phyloP scores from a whole-genome alignment of 2,329 filamentous ascomycete species.

The Volutella citrinella region DNA sequence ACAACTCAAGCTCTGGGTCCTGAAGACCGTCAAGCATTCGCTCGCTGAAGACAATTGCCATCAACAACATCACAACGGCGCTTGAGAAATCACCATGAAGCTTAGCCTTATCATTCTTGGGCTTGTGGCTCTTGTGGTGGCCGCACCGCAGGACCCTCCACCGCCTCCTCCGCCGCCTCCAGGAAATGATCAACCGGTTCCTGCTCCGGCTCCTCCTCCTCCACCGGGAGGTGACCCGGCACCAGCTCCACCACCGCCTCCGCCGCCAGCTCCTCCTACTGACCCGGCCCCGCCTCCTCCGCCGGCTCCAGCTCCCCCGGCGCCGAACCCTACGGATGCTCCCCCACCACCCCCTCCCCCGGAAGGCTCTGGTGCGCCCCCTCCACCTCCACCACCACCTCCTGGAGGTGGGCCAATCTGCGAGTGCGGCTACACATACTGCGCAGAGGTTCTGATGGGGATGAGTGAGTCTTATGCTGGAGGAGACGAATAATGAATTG shows the following conservation, averaged over 20 bases:
- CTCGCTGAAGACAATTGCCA: too few relatives aligned
- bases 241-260: constrained; percentile 3
- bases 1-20: too few relatives aligned
- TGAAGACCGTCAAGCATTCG: too few relatives aligned
- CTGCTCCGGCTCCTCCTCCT: constrained; percentile 5
- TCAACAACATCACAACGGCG: too few relatives aligned
- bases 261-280: constrained; percentile 1
- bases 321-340: constrained; percentile 16
- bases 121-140: constrained; percentile 20
- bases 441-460: constrained; percentile 34
- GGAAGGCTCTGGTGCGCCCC: constrained; percentile 17
- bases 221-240: too few relatives aligned
- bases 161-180: constrained; percentile 7
- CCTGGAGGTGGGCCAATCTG: constrained; percentile 31
- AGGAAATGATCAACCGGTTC: constrained; percentile 2
- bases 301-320: constrained; percentile 20
- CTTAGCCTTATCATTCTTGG: constrained; percentile 17
- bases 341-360: constrained; percentile 18
- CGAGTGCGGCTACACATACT: constrained; percentile 42
- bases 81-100: constrained; percentile 28
- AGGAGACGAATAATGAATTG: neutral
- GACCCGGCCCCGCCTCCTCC: constrained; percentile 9
- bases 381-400: constrained; percentile 16
- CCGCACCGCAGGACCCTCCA: constrained; percentile 22
- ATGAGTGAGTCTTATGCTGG: constrained; percentile 28